phyloP scores from a whole-genome alignment of 768 basidiomycete species.

The Russula compacta region DNA sequence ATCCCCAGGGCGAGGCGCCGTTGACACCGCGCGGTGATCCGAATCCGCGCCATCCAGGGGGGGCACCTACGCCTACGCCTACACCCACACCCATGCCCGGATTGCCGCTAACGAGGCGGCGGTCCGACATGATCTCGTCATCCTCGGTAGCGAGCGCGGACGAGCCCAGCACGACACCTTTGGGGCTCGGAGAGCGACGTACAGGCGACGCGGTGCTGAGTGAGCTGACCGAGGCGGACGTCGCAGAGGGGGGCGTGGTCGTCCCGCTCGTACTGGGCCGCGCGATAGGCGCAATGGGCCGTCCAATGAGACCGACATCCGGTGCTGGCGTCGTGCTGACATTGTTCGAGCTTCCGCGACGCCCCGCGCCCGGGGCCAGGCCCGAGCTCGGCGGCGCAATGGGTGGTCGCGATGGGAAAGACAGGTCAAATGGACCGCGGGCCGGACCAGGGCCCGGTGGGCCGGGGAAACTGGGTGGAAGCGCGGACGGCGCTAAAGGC shows the following conservation, averaged over 20 bases:
- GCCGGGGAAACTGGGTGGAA: constrained; percentile 45
- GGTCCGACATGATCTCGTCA: constrained; percentile 61
- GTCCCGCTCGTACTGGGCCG: constrained; percentile 40
- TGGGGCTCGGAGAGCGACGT: constrained; percentile 45
- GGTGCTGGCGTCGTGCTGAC: constrained; percentile 45
- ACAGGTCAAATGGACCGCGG: constrained; percentile 41
- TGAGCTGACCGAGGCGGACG: background rate
- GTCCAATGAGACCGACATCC: constrained; percentile 20
- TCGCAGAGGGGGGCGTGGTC: constrained; percentile 42
- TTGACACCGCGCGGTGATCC: constrained; percentile 9
- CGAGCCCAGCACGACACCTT: constrained; percentile 58
- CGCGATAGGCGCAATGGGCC: constrained; percentile 58
- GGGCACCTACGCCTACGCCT: background rate
- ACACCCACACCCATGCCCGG: background rate
- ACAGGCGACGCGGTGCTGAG: constrained; percentile 41
- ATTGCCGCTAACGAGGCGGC: constrained; percentile 19
- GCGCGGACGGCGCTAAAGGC: constrained; percentile 43
- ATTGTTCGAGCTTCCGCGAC: constrained; percentile 41
- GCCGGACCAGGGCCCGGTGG: constrained; percentile 21
- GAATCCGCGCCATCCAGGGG: constrained; percentile 11
- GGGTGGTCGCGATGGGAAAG: constrained; percentile 39
- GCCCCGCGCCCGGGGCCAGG: constrained; percentile 41
- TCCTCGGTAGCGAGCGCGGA: constrained; percentile 72
- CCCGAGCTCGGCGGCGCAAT: constrained; percentile 44
- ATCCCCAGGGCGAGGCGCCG: constrained; percentile 8